These are phyloP conservation scores for Gastrolobium villosum DNA, from an alignment of 306 rosid species.

Conservation along the genomic window DNA sequence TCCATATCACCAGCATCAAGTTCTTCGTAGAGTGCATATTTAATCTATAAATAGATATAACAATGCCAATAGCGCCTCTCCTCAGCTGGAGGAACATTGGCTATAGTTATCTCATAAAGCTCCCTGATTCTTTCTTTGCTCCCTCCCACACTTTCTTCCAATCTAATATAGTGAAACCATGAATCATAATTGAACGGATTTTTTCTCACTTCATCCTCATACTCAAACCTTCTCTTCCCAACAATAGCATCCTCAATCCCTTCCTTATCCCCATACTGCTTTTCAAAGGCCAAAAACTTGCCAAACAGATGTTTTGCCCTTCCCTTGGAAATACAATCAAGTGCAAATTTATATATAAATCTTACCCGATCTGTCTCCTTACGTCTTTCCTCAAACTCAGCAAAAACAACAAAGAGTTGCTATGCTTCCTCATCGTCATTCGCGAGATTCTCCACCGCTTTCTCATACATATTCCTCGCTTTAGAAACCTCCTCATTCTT, in stretches of 20 bases:
- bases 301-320: constrained; percentile 83
- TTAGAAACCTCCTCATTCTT: constrained; percentile 77
- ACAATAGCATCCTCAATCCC: constrained; percentile 96
- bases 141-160: no score
- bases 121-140: no score
- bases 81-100: no score
- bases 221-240: constrained; percentile 87
- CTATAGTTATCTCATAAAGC: no score
- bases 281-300: constrained; percentile 89
- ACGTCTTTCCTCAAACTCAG: constrained; percentile 92
- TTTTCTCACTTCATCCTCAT: constrained; percentile 89
- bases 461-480: constrained; percentile 76
- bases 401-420: constrained; percentile 78
- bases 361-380: constrained; percentile 87
- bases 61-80: constrained; percentile 98
- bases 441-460: constrained; percentile 73
- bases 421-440: constrained; percentile 94
- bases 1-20: constrained; percentile 84
- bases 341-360: constrained; percentile 78
- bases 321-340: constrained; percentile 90
- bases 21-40: constrained; percentile 92
- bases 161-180: constrained; percentile 84
- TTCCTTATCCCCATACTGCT: constrained; percentile 88
- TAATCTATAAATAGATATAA: constrained; percentile 91
- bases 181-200: constrained; percentile 82